Evolutionary conservation across 352 stramenopile genomes (phyloP).

Genomic region (Phytopythium vexans): DNA sequence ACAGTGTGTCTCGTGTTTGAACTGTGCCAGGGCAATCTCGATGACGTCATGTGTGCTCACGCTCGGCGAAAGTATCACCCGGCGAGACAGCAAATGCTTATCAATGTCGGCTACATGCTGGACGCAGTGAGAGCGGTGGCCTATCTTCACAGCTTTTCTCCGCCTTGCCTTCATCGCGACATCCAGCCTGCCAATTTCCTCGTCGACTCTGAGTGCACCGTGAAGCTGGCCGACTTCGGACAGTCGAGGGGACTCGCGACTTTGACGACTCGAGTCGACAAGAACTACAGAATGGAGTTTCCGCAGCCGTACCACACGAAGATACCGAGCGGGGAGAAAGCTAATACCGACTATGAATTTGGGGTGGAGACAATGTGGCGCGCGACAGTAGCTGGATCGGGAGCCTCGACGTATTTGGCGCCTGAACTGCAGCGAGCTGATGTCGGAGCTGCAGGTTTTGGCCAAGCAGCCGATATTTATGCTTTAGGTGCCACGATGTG

Average conservation of each 20-base stretch:
- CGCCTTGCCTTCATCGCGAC: slow-evolving; percentile 41
- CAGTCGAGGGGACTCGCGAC: too few relatives aligned
- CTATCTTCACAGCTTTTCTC: slow-evolving; percentile 48
- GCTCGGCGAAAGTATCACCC: slow-evolving; percentile 11
- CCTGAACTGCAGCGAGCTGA: slow-evolving; percentile 42
- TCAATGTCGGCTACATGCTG: slow-evolving; percentile 39
- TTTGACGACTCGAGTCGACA: too few relatives aligned
- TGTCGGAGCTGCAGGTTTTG: slow-evolving; percentile 13
- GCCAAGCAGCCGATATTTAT: slow-evolving; percentile 48
- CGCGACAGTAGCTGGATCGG: too few relatives aligned
- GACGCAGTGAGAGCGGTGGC: slow-evolving; percentile 42
- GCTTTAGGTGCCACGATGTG: slow-evolving; percentile 56
- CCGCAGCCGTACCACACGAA: too few relatives aligned
- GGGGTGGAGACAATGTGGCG: too few relatives aligned
- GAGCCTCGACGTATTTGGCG: slow-evolving; percentile 44
- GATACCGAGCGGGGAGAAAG: too few relatives aligned
- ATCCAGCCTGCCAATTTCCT: slow-evolving; percentile 46
- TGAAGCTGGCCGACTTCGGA: slow-evolving; percentile 41
- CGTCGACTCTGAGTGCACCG: slow-evolving; percentile 26
- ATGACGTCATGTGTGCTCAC: slow-evolving; percentile 17
- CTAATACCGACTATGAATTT: too few relatives aligned
- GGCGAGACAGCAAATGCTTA: slow-evolving; percentile 27
- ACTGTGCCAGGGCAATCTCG: slow-evolving; percentile 28
- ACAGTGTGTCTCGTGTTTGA: slow-evolving; percentile 44
- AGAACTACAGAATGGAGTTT: too few relatives aligned